phyloP scores from a whole-genome alignment of 2,329 filamentous ascomycete species.

The Stagonosporopsis chrysanthemi region DNA sequence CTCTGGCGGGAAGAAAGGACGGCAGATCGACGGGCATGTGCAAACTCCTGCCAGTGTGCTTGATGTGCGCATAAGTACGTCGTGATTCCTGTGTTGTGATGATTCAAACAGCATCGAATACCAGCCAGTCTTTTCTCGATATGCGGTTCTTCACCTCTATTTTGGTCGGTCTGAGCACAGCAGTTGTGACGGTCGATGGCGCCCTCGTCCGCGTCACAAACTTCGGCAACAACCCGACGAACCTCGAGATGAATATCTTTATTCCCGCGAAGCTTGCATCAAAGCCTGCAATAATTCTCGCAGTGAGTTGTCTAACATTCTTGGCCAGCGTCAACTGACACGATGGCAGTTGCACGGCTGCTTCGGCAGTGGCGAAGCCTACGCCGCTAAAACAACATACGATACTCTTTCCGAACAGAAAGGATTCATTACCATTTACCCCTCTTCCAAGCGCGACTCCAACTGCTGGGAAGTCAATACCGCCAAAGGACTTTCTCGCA shows the following conservation, averaged over 20 bases:
- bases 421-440: conserved; percentile 68
- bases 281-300: conserved; percentile 62
- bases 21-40: conserved; percentile 2
- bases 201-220: conserved; percentile 47
- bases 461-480: conserved; percentile 68
- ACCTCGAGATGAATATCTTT: conserved; percentile 62
- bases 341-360: conserved; percentile 36
- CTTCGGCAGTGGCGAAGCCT: conserved; percentile 49
- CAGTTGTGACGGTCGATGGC: conserved; percentile 21
- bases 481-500: conserved; percentile 60
- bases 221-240: conserved; percentile 54
- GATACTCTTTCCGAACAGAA: conserved; percentile 58
- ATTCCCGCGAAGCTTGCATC: conserved; percentile 53
- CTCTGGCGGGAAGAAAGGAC: not conserved
- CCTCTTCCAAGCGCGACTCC: conserved; percentile 58
- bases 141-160: conserved; percentile 18
- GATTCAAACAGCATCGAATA: not conserved
- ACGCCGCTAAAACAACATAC: conserved; percentile 27
- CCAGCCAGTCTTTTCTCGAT: not conserved
- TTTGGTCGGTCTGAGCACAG: conserved; percentile 5
- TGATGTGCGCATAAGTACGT: not conserved
- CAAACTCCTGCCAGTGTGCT: not conserved
- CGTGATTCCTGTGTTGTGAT: not conserved
- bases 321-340: not conserved
- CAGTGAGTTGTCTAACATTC: conserved; percentile 50